Evolutionary conservation across 2,329 filamentous ascomycete species (phyloP), one percentile per base, ranked within the genome.

Genomic region (Fusarium nodosum): DNA sequence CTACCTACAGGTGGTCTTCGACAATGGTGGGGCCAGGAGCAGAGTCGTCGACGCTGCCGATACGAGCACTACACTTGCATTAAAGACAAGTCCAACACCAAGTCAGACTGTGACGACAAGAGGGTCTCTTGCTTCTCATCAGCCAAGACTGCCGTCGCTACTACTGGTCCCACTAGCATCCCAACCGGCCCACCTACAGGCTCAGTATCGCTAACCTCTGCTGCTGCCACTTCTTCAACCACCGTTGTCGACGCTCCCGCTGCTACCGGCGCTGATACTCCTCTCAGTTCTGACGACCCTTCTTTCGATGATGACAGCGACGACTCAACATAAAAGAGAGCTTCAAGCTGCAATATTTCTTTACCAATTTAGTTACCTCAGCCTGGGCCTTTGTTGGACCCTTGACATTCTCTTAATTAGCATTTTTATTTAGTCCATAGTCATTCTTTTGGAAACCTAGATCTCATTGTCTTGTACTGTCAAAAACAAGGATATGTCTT

Each of bases 11-110:
- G 41, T 12, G 26, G 42, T 15, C n/a, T 34, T 18, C 26, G 34
- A 7, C 24, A n/a, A 2, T 64, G 60, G 60, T 64, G 59, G 60
- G 55, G 30, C 5, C 30, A 45, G 4, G 48, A 51, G 18, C 24
- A 51, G 48, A 13, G 48, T n/a, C 48, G 48, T 20, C 48, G 48
- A 16, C n/a, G 26, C 13, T 51, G 48, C 24, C 18, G 48, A 39
- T 51, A 28, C 6, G 24, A 51, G 8, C 33, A 51, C 18, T 51
- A 28, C 7, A 22, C 15, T n/a, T 51, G 48, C 5, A 4, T 39
- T 7, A 15, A n/a, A 4, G 18, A 28, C 9, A 26, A 51, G 18
- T 8, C 48, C 7, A 39, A 8, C 5, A 4, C 28, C 33, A 13
- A 7, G 15, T 10, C 48, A 16, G 10, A 36, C 3, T 51, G 48